Base-by-base conservation (phyloP, 2,329 filamentous ascomycete genomes). In the Periglandula ipomoeae region DNA sequence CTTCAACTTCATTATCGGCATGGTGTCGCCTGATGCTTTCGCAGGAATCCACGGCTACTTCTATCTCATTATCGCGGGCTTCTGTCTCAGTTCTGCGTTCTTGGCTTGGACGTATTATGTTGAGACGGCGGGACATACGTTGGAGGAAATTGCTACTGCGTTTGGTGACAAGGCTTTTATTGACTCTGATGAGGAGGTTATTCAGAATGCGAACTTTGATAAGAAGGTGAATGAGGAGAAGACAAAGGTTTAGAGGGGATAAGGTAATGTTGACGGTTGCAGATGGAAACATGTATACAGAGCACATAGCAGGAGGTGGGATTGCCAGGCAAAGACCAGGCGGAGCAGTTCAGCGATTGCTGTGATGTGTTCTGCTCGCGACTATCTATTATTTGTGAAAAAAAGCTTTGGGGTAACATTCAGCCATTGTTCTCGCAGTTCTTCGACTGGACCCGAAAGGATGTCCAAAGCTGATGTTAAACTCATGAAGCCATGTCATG, bases 21-120 rank as follows among this genome's bases (percentile, higher is more conserved):
- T 70, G 66, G 65, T 67, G 5, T 67, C 68, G 0, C 67, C 69
- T 0, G 65, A 68, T 45, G 66, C 68, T 11, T 70, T 71, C 48
- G 58, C 61, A 3, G 64, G 66, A 0, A 70, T 71, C 17, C 58
- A 62, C n/a, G 67, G 66, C 3, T 70, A 69, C 53, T 70, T 66
- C 50, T 70, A 70, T 49, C 50, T 70, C 2, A 55, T 70, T 24
- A 70, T 71, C 46, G 68, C 65, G 5, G 63, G 64, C 1, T 70
- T 70, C 48, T 69, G 68, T 55, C 58, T 70, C 15, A 30, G 30
- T 24, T 44, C 41, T 8, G 41, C 6, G 62, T 63, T 50, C 64
- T 64, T 69, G 17, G 59, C 61, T 1, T 57, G 68, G 37, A 69
- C 67, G 44, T 70, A 69, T 53, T 69, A 70, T 50, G 63, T 69